phyloP scores from a whole-genome alignment of 192 early-diverging fungal species.

The Allomyces macrogynus region DNA sequence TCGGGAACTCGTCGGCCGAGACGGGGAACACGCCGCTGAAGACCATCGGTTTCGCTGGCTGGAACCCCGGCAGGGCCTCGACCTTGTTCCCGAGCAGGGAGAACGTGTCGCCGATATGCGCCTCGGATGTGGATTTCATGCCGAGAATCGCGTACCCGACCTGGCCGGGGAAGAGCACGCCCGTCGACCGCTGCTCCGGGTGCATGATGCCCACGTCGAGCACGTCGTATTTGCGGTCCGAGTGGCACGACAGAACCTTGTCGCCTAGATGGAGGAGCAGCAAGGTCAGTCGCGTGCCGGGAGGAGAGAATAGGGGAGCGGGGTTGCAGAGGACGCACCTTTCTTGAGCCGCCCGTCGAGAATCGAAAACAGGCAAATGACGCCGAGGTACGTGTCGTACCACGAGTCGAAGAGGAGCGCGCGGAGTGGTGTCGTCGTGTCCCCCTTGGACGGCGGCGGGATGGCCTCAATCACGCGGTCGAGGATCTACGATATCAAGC shows the following conservation, averaged over 20 bases:
- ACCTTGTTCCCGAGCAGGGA: constrained; percentile 44
- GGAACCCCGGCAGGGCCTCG: constrained; percentile 68
- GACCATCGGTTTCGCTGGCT: constrained; percentile 88
- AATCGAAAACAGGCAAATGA: constrained; percentile 82
- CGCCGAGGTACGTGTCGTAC: constrained; percentile 94
- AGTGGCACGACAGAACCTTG: constrained; percentile 58
- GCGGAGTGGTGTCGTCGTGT: constrained; percentile 45
- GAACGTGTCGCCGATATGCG: constrained; percentile 90
- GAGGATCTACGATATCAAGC: constrained; percentile 10
- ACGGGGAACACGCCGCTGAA: constrained; percentile 89
- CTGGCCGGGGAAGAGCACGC: constrained; percentile 45
- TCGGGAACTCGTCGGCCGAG: constrained; percentile 69
- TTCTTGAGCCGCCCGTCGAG: constrained; percentile 61
- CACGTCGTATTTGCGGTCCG: constrained; percentile 65
- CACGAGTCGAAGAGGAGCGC: constrained; percentile 91
- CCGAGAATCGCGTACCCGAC: constrained; percentile 82
- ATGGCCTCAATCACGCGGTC: constrained; percentile 55
- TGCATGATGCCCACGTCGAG: constrained; percentile 85
- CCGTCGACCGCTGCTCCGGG: constrained; percentile 57
- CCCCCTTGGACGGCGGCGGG: constrained; percentile 43
- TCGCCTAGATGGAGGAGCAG: constrained; percentile 30
- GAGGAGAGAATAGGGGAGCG: neutral
- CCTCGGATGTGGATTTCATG: constrained; percentile 84
- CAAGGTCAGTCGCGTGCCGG: neutral
- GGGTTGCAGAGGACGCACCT: constrained; percentile 13